Evolutionary conservation across 768 basidiomycete genomes (phyloP).

Genomic region (Lactarius akahatsu): DNA sequence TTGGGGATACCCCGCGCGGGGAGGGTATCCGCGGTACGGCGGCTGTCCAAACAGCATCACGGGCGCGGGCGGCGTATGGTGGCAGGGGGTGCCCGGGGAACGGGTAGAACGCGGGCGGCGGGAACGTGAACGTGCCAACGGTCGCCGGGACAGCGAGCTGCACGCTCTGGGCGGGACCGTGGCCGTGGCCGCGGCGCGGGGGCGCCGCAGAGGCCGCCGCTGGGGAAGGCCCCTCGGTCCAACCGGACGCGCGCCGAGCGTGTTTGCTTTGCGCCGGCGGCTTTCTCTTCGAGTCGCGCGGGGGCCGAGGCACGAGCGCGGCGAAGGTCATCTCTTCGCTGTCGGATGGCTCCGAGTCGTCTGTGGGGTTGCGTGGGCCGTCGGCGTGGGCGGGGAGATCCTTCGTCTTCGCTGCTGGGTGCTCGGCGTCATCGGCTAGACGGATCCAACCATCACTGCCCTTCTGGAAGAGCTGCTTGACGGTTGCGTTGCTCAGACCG

Average conservation of each 20-base stretch:
- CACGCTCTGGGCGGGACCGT: slow-evolving; percentile 8
- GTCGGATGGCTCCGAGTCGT: slow-evolving; percentile 26
- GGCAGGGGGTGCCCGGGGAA: slow-evolving; percentile 7
- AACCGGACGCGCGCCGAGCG: slow-evolving; percentile 10
- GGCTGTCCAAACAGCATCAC: slow-evolving; percentile 8
- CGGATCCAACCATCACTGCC: slow-evolving; percentile 30
- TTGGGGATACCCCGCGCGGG: slow-evolving; percentile 14
- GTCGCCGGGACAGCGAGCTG: slow-evolving; percentile 21
- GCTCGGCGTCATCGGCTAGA: slow-evolving; percentile 21
- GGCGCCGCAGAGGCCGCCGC: background rate
- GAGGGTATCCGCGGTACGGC: slow-evolving; percentile 15
- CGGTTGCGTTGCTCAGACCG: slow-evolving; percentile 21
- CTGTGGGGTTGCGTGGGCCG: slow-evolving; percentile 11
- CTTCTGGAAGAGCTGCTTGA: slow-evolving; percentile 29
- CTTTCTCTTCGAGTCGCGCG: slow-evolving; percentile 22
- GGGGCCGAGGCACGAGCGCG: slow-evolving; percentile 6
- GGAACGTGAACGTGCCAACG: slow-evolving; percentile 29
- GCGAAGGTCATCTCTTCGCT: slow-evolving; percentile 13
- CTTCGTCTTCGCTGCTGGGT: slow-evolving; percentile 3
- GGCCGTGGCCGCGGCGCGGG: slow-evolving; percentile 5
- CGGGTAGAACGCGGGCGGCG: slow-evolving; percentile 23
- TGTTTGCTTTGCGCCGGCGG: slow-evolving; percentile 12
- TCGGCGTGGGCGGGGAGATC: background rate
- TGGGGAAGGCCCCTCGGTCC: slow-evolving; percentile 4
- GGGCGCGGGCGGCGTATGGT: slow-evolving; percentile 11